phyloP scores from a whole-genome alignment of 306 rosid genomes.

The Dalbergia cultrata region DNA sequence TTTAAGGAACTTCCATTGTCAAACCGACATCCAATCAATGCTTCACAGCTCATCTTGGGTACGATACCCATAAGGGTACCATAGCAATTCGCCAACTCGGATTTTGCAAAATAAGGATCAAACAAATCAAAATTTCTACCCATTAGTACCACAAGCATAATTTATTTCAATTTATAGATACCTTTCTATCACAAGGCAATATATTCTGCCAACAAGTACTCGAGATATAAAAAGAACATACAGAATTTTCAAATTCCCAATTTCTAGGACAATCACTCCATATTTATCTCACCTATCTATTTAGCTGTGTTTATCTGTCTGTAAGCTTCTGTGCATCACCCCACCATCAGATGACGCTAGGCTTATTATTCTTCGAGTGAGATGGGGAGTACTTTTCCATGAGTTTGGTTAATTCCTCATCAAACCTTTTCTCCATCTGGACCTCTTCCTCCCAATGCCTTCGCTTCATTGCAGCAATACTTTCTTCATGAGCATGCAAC shows the following conservation, averaged over 20 bases:
- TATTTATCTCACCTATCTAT: neutral
- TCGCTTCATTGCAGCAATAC: conserved; percentile 53
- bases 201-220: neutral
- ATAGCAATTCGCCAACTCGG: too few species aligned
- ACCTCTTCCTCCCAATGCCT: conserved; percentile 72
- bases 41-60: neutral
- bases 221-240: too few species aligned
- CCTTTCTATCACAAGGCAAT: neutral
- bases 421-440: conserved; percentile 58
- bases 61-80: neutral
- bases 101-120: neutral
- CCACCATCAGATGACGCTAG: neutral
- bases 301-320: neutral
- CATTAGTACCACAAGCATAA: neutral
- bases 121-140: neutral
- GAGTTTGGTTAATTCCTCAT: conserved; percentile 55
- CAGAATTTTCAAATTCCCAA: neutral
- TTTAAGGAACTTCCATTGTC: neutral
- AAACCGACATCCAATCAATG: neutral
- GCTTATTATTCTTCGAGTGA: neutral
- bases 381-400: conserved; percentile 66
- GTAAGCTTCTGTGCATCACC: neutral
- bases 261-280: neutral
- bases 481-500: conserved; percentile 52
- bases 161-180: neutral